Conservation (phyloP, 2,329 filamentous ascomycete species). For the Ceratocystiopsis minuta region DNA sequence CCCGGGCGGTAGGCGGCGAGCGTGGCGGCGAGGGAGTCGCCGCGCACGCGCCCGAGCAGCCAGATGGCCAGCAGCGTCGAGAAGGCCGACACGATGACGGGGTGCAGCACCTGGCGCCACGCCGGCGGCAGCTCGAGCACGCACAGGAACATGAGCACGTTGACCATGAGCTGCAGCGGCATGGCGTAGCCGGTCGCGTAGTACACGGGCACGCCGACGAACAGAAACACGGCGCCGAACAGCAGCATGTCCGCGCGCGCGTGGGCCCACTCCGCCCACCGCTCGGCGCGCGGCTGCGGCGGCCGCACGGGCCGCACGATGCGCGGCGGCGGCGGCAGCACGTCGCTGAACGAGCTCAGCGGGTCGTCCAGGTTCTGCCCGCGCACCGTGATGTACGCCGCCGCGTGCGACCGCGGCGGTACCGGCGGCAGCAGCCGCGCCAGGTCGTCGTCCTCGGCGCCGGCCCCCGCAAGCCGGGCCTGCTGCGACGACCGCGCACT, state of each 20-base stretch:
- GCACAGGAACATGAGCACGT: constrained; percentile 31
- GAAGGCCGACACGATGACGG: constrained; percentile 36
- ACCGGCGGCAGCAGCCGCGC: neutral
- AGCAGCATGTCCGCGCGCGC: constrained; percentile 26
- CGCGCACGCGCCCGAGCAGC: constrained; percentile 28
- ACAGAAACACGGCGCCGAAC: constrained; percentile 27
- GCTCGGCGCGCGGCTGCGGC: constrained; percentile 26
- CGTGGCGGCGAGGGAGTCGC: constrained; percentile 21
- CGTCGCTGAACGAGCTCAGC: constrained; percentile 10
- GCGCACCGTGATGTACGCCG: constrained; percentile 10
- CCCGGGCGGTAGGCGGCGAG: constrained; percentile 32
- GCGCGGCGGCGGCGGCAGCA: constrained; percentile 14
- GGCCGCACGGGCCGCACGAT: constrained; percentile 4
- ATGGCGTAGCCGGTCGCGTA: constrained; percentile 33
- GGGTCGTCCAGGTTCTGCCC: constrained; percentile 10
- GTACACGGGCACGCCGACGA: constrained; percentile 36
- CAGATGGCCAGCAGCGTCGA: constrained; percentile 34
- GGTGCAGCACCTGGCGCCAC: constrained; percentile 36
- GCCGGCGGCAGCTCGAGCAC: constrained; percentile 28
- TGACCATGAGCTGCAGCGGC: constrained; percentile 28
- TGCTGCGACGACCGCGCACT: too few species aligned
- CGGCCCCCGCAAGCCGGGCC: neutral
- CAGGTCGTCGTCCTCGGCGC: constrained; percentile 4
- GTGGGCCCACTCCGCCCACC: constrained; percentile 30
- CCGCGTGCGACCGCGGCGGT: constrained; percentile 7